These are phyloP conservation scores for Cymbopogon flexuosus DNA, from an alignment of 202 grass and related monocot genomes.

Conservation along the genomic window DNA sequence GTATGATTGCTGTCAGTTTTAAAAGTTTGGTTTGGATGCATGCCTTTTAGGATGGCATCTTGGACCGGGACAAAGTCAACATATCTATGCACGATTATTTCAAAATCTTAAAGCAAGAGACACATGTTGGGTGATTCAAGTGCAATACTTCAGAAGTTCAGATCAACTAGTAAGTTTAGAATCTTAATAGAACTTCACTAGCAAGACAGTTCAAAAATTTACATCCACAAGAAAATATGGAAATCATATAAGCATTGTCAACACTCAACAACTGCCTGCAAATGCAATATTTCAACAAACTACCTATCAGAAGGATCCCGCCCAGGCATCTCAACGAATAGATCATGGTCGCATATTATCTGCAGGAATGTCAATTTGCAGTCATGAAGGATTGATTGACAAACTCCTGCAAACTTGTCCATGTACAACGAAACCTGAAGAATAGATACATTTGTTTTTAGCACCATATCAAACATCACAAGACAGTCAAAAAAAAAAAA, in stretches of 20 bases:
- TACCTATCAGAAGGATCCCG: conserved; percentile 98
- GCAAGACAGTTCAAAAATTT: neutral
- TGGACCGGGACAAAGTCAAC: neutral
- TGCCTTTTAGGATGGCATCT: neutral
- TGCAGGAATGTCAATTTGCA: conserved; percentile 98
- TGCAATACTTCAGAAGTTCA: neutral
- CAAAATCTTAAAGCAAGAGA: conserved; percentile 12
- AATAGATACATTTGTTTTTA: conserved; percentile 25
- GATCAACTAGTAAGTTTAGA: neutral
- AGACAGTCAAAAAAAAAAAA: too few species aligned
- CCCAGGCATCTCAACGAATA: conserved; percentile 99
- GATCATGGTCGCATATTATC: conserved; percentile 96
- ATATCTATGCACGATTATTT: neutral
- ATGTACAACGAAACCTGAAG: conserved; percentile 92
- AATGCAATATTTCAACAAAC: neutral
- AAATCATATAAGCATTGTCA: conserved; percentile 14
- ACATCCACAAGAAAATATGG: conserved; percentile 8
- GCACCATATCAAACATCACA: neutral
- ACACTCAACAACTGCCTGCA: neutral
- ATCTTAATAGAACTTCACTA: conserved; percentile 17
- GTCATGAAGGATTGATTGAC: conserved; percentile 91
- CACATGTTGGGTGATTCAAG: neutral
- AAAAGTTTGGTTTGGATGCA: conserved; percentile 1
- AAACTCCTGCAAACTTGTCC: conserved; percentile 99
- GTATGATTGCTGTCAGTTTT: neutral